A percentile compares a stretch with the other conserved stretches of the same genome.
Conservation (phyloP, 352 stramenopile genomes). For the Phytophthora cajani region DNA sequence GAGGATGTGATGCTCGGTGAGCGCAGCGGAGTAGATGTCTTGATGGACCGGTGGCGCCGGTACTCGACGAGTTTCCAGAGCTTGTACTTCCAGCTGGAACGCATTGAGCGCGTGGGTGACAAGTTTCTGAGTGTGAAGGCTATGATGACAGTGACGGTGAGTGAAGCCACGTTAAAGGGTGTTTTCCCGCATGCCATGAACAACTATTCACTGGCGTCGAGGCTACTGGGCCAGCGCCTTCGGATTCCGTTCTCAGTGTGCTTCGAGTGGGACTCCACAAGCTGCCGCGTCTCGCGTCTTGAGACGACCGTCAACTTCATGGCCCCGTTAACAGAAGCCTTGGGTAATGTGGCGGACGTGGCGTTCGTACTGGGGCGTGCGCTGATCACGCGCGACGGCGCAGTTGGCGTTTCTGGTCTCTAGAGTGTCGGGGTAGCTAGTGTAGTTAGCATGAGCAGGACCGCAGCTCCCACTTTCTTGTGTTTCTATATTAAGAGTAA, state of each 20-base stretch:
- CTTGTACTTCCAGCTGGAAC: constrained; percentile 35
- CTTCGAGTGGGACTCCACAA: constrained; percentile 20
- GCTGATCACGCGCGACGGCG: no score
- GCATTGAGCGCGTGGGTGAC: constrained; percentile 21
- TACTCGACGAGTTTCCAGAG: constrained; percentile 34
- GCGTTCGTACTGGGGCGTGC: no score
- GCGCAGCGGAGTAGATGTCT: constrained; percentile 10
- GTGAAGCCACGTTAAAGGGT: constrained; percentile 5
- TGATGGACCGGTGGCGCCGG: constrained; percentile 34
- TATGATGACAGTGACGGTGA: constrained; percentile 13
- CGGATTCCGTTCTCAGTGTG: constrained; percentile 10
- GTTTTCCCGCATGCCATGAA: constrained; percentile 23
- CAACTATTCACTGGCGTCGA: constrained; percentile 3
- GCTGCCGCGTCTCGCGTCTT: constrained; percentile 1
- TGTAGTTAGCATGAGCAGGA: no score
- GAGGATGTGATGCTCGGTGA: constrained; percentile 29
- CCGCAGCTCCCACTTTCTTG: no score
- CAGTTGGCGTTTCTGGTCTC: no score
- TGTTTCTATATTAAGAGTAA: no score
- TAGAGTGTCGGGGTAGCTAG: no score
- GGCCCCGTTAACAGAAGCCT: neutral
- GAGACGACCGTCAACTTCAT: constrained; percentile 16
- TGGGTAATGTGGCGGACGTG: neutral
- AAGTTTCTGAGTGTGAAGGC: constrained; percentile 18
- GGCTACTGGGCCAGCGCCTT: constrained; percentile 20